A percentile compares a stretch with the other conserved stretches of the same genome.
These are phyloP conservation scores for Lumnitzera racemosa DNA, from an alignment of 345 rosid genomes.

Conservation along the genomic window DNA sequence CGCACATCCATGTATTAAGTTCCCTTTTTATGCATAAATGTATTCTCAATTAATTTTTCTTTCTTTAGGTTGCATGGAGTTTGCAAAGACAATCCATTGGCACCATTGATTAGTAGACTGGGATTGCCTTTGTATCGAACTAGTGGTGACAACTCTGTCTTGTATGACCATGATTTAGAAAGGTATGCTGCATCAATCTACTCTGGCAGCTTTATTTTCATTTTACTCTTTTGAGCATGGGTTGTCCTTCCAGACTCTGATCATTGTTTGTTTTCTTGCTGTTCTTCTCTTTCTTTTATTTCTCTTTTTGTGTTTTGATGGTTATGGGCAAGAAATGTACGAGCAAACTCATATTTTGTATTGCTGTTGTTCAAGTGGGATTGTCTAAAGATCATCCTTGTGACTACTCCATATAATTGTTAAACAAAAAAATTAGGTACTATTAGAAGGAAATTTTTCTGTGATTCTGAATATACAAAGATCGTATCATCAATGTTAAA, in stretches of 20 bases:
- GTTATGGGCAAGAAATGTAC: too few species aligned
- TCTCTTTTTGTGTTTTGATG: too few species aligned
- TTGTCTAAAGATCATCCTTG: background rate
- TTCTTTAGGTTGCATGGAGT: conserved; percentile 85
- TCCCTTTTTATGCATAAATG: too few species aligned
- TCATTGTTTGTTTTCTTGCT: background rate
- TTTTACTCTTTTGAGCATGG: background rate
- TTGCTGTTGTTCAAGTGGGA: conserved; percentile 1
- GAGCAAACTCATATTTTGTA: background rate
- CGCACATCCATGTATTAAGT: too few species aligned
- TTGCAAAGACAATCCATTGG: conserved; percentile 87
- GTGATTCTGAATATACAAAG: too few species aligned
- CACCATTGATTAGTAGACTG: conserved; percentile 74
- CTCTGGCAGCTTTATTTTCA: background rate
- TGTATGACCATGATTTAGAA: conserved; percentile 94
- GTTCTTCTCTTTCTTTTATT: background rate
- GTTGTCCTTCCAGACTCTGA: background rate
- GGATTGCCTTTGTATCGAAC: conserved; percentile 91
- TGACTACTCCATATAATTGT: background rate
- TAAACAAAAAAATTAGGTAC: too few species aligned
- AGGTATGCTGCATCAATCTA: conserved; percentile 33
- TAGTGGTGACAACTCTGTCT: conserved; percentile 88
- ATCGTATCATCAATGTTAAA: too few species aligned
- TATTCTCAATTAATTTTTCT: conserved; percentile 6
- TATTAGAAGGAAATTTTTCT: too few species aligned